Conservation (phyloP, 139 green algal species). For the Medakamo hakoo region DNA sequence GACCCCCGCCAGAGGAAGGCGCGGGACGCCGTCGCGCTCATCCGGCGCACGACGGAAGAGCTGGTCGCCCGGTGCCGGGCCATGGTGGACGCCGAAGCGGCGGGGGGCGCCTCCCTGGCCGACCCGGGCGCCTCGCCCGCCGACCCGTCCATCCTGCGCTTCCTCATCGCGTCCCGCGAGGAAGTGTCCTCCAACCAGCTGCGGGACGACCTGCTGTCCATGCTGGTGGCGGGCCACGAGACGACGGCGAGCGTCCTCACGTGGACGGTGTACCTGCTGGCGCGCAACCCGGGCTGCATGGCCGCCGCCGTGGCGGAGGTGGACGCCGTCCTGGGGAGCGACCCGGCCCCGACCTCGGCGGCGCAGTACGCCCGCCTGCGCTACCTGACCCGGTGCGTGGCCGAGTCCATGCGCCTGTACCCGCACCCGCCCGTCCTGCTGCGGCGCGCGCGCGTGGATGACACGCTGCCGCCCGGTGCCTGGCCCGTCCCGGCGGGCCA, state of each 20-base stretch:
- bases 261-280: slow-evolving; percentile 92
- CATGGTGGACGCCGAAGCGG: slow-evolving; percentile 87
- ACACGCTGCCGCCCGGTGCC: slow-evolving; percentile 62
- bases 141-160: slow-evolving; percentile 62
- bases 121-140: slow-evolving; percentile 41
- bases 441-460: slow-evolving; percentile 49
- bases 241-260: slow-evolving; percentile 94
- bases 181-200: slow-evolving; percentile 75
- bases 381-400: slow-evolving; percentile 84
- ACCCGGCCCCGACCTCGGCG: slow-evolving; percentile 26
- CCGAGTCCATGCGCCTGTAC: slow-evolving; percentile 96
- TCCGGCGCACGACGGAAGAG: slow-evolving; percentile 70
- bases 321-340: slow-evolving; percentile 57
- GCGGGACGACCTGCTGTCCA: slow-evolving; percentile 93
- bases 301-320: slow-evolving; percentile 66
- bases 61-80: slow-evolving; percentile 74
- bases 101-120: slow-evolving; percentile 70
- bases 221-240: slow-evolving; percentile 98
- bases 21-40: slow-evolving; percentile 69
- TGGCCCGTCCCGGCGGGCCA: slow-evolving; percentile 53
- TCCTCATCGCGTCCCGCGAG: slow-evolving; percentile 86
- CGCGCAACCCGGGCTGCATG: slow-evolving; percentile 66
- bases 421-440: slow-evolving; percentile 93
- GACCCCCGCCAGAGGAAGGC: slow-evolving; percentile 56
- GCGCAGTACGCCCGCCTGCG: slow-evolving; percentile 58